Evolutionary conservation across 75 land plant species (phyloP), one percentile per base, ranked within the genome.

Genomic region (Cunninghamia lanceolata): DNA sequence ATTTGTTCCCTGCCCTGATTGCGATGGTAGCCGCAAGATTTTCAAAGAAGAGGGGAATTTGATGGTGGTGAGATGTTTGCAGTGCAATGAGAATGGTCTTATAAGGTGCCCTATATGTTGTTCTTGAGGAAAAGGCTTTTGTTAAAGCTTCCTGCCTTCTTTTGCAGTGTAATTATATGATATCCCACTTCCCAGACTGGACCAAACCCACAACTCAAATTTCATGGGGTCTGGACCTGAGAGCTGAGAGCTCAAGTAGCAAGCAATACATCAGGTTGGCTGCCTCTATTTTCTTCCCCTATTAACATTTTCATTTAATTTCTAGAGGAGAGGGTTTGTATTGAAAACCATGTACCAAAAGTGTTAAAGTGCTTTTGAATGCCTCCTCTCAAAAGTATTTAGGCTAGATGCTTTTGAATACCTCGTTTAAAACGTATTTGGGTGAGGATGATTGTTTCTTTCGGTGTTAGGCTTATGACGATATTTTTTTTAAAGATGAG

Each of bases 81-180:
- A 95, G 73, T 96, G 98, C 86, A 96, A 96, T 83, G 98, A 96
- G 82, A 95, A 96, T 84, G 98, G 98, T 0, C 87, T 96, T 14
- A 85, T 93, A 6, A 84, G 95, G 15, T 96, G 98, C 87, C 95
- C 98, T 38, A 63, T 93, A 25, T 96, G 98, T 81, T 95, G 94
- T 40, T 90, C 77, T 83, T 85, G 87, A 84, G 68, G n/a, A 56
- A 50, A 39, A 83, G 45, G 17, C 19, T 85, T 10, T 85, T 59
- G 46, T 42, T 28, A 40, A 85, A 85, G 30, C 68, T 7, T 25
- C 68, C 28, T 28, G 25, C 9, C 28, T 63, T 8, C 68, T 63
- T 63, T 63, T 8, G 9, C 8, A 73, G 75, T 32, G 13, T 82
- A 40, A 35, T 40, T 82, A 82, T 43, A 82, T 16, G 3, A 40